Base-by-base conservation (phyloP, 2,329 filamentous ascomycete species). In the Ascochyta clinopodiicola region DNA sequence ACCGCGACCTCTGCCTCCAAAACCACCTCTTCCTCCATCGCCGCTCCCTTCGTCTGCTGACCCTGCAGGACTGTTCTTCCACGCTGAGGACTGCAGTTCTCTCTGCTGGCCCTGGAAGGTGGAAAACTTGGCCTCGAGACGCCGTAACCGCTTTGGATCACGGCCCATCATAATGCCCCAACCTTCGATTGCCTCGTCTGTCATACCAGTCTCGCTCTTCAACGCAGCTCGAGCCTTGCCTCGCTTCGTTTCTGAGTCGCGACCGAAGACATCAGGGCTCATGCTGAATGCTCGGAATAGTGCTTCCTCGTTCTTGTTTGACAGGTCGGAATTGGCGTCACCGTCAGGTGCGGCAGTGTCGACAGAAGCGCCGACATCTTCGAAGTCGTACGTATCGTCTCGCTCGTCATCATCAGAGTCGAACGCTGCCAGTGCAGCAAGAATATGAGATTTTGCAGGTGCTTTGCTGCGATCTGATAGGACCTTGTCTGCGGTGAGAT, bases 321-420 rank as follows among this genome's bases (percentile, higher is more conserved):
- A 58, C 1, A 84, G 81, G 46, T 86, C 84, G 32, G 83, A 81
- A n/a, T 86, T 81, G 6, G 84, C 75, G 37, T 81, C 81, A 42
- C 78, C 69, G 39, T 74, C 80, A 2, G 79, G 74, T 4, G 78
- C 77, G 1, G 79, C 80, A 17, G 83, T 81, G 64, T 96, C 92
- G 3, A 97, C 87, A 0, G 90, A 91, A 21, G 94, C 93, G 32
- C 95, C 95, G 2, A 98, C 92, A 69, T 98, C 95, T 44, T 87
- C 91, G 1, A 88, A 86, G 67, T 99, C 95, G 71, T 99, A 99
- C 0, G 94, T 98, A 73, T 99, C 95, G 74, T 99, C 95, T 32
- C 92, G 86, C 78, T 99, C 95, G 73, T 99, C 95, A 63, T 98
- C 95, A 66, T 98, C 94, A 0, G 88, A 89, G 77, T 98, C 93